Conservation (phyloP, 2,329 filamentous ascomycete species). For the Cytospora piceicola region DNA sequence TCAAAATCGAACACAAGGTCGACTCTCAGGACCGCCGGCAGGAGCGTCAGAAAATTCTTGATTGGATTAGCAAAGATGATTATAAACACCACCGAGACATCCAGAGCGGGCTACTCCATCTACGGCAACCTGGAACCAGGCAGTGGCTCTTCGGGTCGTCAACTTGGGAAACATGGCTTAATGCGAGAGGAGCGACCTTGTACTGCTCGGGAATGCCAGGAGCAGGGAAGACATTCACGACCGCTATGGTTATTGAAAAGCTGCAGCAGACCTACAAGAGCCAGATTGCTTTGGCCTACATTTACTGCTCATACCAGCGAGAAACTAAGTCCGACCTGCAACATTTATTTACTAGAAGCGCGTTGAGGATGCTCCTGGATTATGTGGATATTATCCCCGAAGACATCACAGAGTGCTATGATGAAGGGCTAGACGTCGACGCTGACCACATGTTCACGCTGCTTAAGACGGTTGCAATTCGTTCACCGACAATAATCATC, state of each 20-base stretch:
- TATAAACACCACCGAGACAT: background rate
- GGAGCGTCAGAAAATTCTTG: too few species aligned
- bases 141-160: constrained; percentile 1
- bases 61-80: too few species aligned
- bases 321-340: background rate
- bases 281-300: background rate
- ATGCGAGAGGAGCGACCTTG: background rate
- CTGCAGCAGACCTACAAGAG: background rate
- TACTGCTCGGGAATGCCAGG: constrained; percentile 6
- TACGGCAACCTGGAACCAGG: background rate
- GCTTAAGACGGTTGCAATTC: background rate
- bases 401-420: background rate
- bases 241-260: constrained; percentile 28
- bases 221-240: constrained; percentile 26
- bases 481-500: background rate
- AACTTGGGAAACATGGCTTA: background rate
- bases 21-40: too few species aligned
- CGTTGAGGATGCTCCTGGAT: background rate
- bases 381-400: background rate
- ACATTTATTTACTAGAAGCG: background rate
- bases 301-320: background rate
- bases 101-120: too few species aligned
- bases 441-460: background rate
- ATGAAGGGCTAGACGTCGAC: background rate
- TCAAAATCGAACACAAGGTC: too few species aligned